Conservation (phyloP, 164 flowering plant species). For the Vitis amurensis region DNA sequence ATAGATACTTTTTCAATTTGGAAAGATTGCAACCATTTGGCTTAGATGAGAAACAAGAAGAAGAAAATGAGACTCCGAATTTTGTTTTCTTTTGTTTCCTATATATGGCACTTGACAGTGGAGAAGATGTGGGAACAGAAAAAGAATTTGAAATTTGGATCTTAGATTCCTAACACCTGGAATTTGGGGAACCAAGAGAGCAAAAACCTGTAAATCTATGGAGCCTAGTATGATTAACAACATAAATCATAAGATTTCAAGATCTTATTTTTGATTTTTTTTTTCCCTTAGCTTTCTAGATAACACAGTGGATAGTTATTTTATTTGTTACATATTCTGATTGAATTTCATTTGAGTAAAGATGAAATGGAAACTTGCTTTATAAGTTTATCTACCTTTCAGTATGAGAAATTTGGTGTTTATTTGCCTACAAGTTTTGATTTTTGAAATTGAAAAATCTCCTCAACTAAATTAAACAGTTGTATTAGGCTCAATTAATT, state of each 20-base stretch:
- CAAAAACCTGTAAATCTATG: too few relatives aligned
- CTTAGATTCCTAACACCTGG: too few relatives aligned
- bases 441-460: background rate
- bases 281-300: background rate
- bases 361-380: background rate
- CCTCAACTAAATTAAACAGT: background rate
- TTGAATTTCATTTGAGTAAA: background rate
- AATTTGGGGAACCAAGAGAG: too few relatives aligned
- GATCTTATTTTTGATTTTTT: background rate
- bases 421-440: background rate
- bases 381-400: background rate
- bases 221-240: background rate
- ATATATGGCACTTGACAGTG: too few relatives aligned
- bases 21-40: too few relatives aligned
- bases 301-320: background rate
- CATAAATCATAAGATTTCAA: background rate
- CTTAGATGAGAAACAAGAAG: too few relatives aligned
- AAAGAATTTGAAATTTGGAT: too few relatives aligned
- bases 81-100: background rate
- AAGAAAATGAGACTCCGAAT: background rate
- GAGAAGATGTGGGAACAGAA: too few relatives aligned
- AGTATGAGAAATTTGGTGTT: background rate
- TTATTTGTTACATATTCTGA: background rate
- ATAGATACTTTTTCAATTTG: too few relatives aligned
- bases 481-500: background rate